These are phyloP conservation scores for Rhynchosporium agropyri DNA, from an alignment of 2,329 filamentous ascomycete species.

Conservation along the genomic window DNA sequence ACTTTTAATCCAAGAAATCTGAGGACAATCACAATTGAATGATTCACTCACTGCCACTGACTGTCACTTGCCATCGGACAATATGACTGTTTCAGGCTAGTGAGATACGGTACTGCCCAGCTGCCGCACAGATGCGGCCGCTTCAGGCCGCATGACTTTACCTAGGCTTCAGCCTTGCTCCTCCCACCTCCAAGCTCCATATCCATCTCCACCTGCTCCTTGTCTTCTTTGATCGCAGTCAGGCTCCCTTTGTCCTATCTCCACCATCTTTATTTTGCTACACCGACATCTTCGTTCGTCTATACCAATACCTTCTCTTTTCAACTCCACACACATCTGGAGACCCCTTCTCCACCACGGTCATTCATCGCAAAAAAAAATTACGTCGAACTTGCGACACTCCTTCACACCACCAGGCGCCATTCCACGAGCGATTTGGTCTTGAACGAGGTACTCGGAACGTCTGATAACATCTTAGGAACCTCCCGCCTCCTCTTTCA, in stretches of 20 bases:
- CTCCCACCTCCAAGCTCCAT: not conserved
- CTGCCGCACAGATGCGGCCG: too few species aligned
- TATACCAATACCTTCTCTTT: slow-evolving; percentile 5
- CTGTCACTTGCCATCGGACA: too few species aligned
- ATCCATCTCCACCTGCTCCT: not conserved
- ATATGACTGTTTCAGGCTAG: too few species aligned
- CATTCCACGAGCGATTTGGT: slow-evolving; percentile 14
- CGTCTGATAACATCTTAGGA: not conserved
- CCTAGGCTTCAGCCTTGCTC: not conserved
- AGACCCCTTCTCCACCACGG: slow-evolving; percentile 5
- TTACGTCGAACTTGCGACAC: slow-evolving; percentile 18
- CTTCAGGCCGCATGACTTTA: too few species aligned
- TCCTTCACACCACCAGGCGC: slow-evolving; percentile 11
- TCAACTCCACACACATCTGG: slow-evolving; percentile 8
- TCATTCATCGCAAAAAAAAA: slow-evolving; percentile 13
- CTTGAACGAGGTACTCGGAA: not conserved
- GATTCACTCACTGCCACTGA: too few species aligned
- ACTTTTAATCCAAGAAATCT: too few species aligned
- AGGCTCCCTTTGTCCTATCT: slow-evolving; percentile 11
- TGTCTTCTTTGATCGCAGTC: not conserved
- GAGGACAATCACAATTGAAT: too few species aligned
- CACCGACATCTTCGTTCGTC: slow-evolving; percentile 12
- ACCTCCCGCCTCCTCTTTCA: not conserved
- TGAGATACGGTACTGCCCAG: too few species aligned
- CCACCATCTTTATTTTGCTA: slow-evolving; percentile 10